These are phyloP conservation scores for Xerocomus cyaneibrunnescens DNA, from an alignment of 1,284 basidiomycete genomes.

Conservation along the genomic window DNA sequence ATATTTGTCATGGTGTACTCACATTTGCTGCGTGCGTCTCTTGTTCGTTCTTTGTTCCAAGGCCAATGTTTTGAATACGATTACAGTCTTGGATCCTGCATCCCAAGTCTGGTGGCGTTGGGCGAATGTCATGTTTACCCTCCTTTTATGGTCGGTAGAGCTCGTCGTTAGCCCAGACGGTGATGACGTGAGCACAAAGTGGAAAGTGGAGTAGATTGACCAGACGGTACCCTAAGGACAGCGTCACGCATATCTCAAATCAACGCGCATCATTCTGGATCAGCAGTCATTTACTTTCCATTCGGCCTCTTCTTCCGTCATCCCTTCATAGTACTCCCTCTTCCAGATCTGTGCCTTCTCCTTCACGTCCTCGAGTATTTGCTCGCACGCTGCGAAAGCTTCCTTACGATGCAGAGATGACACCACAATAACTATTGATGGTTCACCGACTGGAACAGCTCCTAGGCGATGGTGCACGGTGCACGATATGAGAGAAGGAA, in stretches of 20 bases:
- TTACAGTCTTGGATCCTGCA: slow-evolving; percentile 73
- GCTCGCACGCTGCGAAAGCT: slow-evolving; percentile 78
- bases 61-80: neutral
- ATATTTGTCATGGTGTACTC: slow-evolving; percentile 86
- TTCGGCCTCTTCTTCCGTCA: slow-evolving; percentile 56
- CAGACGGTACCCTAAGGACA: slow-evolving; percentile 10
- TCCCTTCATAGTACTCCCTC: slow-evolving; percentile 77
- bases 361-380: slow-evolving; percentile 83
- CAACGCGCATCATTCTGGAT: slow-evolving; percentile 10
- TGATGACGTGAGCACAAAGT: slow-evolving; percentile 65
- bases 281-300: slow-evolving; percentile 67
- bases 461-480: slow-evolving; percentile 80
- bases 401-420: slow-evolving; percentile 85
- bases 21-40: slow-evolving; percentile 66
- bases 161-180: slow-evolving; percentile 77
- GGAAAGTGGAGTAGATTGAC: slow-evolving; percentile 68
- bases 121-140: slow-evolving; percentile 83
- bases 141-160: slow-evolving; percentile 78
- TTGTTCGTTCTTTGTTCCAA: neutral
- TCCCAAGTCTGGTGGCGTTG: slow-evolving; percentile 88
- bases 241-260: slow-evolving; percentile 6
- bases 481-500: slow-evolving; percentile 49
- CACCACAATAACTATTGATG: slow-evolving; percentile 83
- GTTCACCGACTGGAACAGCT: slow-evolving; percentile 72
- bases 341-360: slow-evolving; percentile 87